phyloP scores from a whole-genome alignment of 192 early-diverging fungal genomes.

The Neocallimastix lanati region DNA sequence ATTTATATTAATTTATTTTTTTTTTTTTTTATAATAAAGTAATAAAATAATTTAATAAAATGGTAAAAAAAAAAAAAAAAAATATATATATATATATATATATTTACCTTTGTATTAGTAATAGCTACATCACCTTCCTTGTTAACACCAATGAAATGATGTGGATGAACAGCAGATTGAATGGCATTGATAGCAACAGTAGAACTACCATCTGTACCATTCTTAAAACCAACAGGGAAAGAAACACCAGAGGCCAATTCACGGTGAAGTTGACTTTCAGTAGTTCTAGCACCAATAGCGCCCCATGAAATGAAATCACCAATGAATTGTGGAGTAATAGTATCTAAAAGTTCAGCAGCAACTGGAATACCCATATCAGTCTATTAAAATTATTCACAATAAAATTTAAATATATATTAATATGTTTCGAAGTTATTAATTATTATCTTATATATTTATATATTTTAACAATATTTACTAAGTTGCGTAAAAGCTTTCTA shows the following conservation, averaged over 20 bases:
- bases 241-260: constrained; percentile 86
- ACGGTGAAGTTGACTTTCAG: constrained; percentile 85
- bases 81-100: no score
- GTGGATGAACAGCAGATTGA: not conserved
- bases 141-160: constrained; percentile 42
- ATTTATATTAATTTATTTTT: no score
- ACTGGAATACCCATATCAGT: constrained; percentile 70
- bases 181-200: constrained; percentile 39
- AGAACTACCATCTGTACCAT: constrained; percentile 85
- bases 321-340: constrained; percentile 89
- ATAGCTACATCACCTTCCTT: constrained; percentile 86
- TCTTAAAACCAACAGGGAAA: constrained; percentile 97
- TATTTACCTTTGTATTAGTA: constrained; percentile 36
- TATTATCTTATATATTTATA: not conserved
- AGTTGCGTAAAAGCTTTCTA: constrained; percentile 52
- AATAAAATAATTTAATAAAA: no score
- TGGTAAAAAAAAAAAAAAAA: no score
- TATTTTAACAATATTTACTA: constrained; percentile 17
- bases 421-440: no score
- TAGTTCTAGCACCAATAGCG: constrained; percentile 91
- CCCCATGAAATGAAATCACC: constrained; percentile 89
- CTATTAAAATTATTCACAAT: no score
- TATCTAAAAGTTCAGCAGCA: constrained; percentile 81
- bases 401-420: no score
- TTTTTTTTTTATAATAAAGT: no score